Evolutionary conservation across 2,329 filamentous ascomycete genomes (phyloP).

Genomic region (Aureobasidium sp.): DNA sequence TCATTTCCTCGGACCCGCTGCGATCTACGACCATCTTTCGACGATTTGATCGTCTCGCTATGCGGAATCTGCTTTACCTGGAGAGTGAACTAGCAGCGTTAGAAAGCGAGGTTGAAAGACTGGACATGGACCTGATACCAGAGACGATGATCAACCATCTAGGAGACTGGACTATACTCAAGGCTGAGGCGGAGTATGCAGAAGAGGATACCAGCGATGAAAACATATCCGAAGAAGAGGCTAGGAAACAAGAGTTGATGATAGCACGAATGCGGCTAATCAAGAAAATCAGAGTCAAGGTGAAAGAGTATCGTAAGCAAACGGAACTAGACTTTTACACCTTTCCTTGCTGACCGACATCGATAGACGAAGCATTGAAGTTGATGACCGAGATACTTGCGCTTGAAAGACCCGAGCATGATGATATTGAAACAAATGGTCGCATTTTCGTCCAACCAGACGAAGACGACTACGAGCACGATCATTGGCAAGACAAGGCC

Average conservation of each 20-base stretch:
- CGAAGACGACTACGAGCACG: not conserved
- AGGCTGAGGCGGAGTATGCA: not conserved
- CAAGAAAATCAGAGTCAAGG: not conserved
- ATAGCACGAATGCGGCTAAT: not conserved
- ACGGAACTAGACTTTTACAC: not conserved
- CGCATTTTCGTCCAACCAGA: not conserved
- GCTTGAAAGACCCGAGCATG: not conserved
- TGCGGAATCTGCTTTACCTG: constrained; percentile 8
- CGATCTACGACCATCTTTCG: constrained; percentile 7
- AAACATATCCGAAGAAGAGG: not conserved
- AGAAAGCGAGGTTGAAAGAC: constrained; percentile 2
- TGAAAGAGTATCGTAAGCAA: constrained; percentile 11
- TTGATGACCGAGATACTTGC: not conserved
- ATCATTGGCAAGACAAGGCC: not conserved
- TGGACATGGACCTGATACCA: not conserved
- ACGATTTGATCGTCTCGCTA: constrained; percentile 1
- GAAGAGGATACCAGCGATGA: not conserved
- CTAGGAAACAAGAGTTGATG: constrained; percentile 1
- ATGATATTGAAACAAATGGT: not conserved
- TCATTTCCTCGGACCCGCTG: not conserved
- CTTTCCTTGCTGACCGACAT: not conserved
- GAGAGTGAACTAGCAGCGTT: constrained; percentile 6
- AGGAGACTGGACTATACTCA: not conserved
- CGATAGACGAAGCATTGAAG: constrained; percentile 4
- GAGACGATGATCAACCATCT: not conserved